phyloP scores from a whole-genome alignment of 169 alveolate genomes.

The Eimeria acervulina region DNA sequence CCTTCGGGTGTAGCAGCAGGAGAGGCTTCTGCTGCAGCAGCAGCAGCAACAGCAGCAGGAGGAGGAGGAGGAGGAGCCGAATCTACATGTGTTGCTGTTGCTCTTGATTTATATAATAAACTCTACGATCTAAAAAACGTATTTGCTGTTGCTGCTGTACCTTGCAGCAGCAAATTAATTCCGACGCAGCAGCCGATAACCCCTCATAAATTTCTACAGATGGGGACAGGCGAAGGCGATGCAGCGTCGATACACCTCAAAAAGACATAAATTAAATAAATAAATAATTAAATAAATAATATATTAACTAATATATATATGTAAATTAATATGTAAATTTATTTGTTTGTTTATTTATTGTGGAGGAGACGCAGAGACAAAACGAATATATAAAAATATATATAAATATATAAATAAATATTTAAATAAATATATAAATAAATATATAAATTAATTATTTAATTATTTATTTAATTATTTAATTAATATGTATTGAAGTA shows the following conservation, averaged over 20 bases:
- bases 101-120: not conserved
- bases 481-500: not conserved
- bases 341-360: too few relatives aligned
- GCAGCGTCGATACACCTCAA: not conserved
- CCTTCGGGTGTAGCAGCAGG: slow-evolving; percentile 22
- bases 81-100: not conserved
- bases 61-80: not conserved
- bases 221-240: slow-evolving; percentile 66
- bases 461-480: too few relatives aligned
- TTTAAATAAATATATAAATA: not conserved
- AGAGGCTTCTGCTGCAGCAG: not conserved
- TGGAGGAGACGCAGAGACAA: slow-evolving; percentile 47
- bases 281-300: not conserved
- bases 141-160: slow-evolving; percentile 75
- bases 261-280: not conserved
- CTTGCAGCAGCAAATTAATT: slow-evolving; percentile 23
- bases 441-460: not conserved
- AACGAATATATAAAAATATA: not conserved
- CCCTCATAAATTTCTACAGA: slow-evolving; percentile 29
- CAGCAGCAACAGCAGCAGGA: slow-evolving; percentile 5
- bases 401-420: not conserved
- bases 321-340: not conserved
- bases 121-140: slow-evolving; percentile 71
- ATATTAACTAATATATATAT: slow-evolving; percentile 8
- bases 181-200: not conserved